These are phyloP conservation scores for Cryptococcus deneoformans DNA, from an alignment of 1,284 basidiomycete genomes.

Conservation along the genomic window DNA sequence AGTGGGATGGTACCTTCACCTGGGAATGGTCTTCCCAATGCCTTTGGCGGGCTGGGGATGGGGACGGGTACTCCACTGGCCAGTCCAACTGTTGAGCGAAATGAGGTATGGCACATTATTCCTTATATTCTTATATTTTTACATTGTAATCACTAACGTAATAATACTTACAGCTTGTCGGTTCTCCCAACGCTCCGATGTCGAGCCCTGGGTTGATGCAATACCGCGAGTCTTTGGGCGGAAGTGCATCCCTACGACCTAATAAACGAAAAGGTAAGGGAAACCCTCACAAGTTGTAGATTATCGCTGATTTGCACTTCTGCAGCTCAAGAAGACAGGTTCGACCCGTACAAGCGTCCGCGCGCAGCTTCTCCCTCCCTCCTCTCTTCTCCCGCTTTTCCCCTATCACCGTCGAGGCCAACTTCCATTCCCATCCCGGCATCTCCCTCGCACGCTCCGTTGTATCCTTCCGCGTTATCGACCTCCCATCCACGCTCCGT, in stretches of 20 bases:
- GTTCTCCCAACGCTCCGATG: constrained; percentile 23
- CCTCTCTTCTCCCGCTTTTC: constrained; percentile 31
- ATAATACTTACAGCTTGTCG: constrained; percentile 19
- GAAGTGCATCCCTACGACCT: constrained; percentile 31
- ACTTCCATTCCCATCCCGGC: constrained; percentile 37
- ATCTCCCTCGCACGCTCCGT: constrained; percentile 33
- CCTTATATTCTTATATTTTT: neutral
- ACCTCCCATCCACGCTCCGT: neutral
- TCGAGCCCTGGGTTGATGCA: constrained; percentile 43
- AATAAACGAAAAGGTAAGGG: constrained; percentile 44
- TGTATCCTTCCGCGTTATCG: constrained; percentile 26
- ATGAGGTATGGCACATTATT: constrained; percentile 25
- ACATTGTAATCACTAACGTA: neutral
- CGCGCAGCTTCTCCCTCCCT: constrained; percentile 41
- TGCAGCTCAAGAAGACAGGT: constrained; percentile 34
- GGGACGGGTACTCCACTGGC: constrained; percentile 33
- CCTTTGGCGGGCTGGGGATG: constrained; percentile 41
- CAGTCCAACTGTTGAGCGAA: constrained; percentile 39
- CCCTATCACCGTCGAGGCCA: constrained; percentile 37
- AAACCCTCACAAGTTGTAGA: neutral
- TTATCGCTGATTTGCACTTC: neutral
- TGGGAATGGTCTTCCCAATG: constrained; percentile 32
- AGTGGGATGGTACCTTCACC: constrained; percentile 32
- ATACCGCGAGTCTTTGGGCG: constrained; percentile 35
- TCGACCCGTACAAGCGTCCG: constrained; percentile 47